Evolutionary conservation across 768 basidiomycete species (phyloP), one percentile per base, ranked within the genome.

Genomic region (Suillus hirtellus): DNA sequence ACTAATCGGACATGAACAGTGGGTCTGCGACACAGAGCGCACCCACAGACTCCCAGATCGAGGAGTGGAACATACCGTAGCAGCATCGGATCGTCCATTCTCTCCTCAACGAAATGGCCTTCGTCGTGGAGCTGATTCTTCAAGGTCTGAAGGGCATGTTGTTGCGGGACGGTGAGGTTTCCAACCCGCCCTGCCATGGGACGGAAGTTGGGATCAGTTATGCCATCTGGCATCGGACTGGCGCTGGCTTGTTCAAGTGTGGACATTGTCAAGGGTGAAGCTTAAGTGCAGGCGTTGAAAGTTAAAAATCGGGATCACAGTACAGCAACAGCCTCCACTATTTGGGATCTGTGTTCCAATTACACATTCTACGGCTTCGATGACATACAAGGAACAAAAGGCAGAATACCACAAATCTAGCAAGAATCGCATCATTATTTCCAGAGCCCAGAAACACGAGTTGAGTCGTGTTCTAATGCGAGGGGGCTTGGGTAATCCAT

Each of bases 121-220:
- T 86, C 88, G 1, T 80, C 86, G 66, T 81, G 72, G 64, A 93
- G 77, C 70, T 90, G 82, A 66, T 81, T 78, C 73, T 82, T 85
- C 76, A 96, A 81, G 69, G 87, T 83, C 40, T 89, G 84, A 63
- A 95, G 86, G 3, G 86, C 81, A 64, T 86, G 79, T 66, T 84
- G 82, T 70, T 94, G 90, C 8, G 73, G 64, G 0, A 80, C 72
- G 1, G 84, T 84, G 69, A 95, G 82, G 73, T 95, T 93, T n/a
- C 93, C 93, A 44, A 93, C 77, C 37, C 88, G 82, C 17, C 93
- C 93, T 21, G 92, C 87, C 1, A 79, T 78, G 14, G 89, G 89
- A 68, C 79, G 84, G 75, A 87, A 89, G 73, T 82, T 82, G 19
- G 86, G 82, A 75, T 89, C 83, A 3, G 87, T 87, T 64, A 87